phyloP scores from a whole-genome alignment of 2,329 filamentous ascomycete genomes.

The Cladosporium sp. region DNA sequence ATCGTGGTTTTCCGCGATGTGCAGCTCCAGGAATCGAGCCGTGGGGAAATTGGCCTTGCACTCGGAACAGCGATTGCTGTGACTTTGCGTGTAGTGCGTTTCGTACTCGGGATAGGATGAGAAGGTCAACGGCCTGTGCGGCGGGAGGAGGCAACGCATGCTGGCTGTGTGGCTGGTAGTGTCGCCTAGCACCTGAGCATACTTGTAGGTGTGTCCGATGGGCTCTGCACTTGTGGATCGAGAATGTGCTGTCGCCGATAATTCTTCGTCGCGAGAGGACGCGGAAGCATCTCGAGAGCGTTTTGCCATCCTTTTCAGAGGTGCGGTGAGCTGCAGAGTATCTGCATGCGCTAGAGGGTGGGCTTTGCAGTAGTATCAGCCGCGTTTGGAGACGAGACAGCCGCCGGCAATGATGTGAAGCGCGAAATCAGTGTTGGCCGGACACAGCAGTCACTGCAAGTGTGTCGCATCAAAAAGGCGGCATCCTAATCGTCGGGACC shows the following conservation, averaged over 20 bases:
- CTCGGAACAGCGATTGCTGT: conserved; percentile 77
- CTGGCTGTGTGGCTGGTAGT: conserved; percentile 32
- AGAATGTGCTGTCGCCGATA: conserved; percentile 13
- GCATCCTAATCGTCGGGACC: too few species aligned
- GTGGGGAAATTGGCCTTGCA: conserved; percentile 87
- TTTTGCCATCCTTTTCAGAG: conserved; percentile 47
- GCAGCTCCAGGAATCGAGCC: conserved; percentile 68
- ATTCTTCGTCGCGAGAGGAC: conserved; percentile 26
- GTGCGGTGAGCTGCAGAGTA: conserved; percentile 15
- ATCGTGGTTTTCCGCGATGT: conserved; percentile 90
- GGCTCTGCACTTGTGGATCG: conserved; percentile 17
- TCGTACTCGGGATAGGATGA: conserved; percentile 74
- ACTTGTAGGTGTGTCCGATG: conserved; percentile 33
- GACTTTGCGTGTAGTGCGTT: conserved; percentile 72
- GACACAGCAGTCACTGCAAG: too few species aligned
- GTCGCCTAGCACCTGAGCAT: conserved; percentile 49
- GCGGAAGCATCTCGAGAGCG: conserved; percentile 50
- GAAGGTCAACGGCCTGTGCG: conserved; percentile 70
- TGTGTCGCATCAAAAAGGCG: too few species aligned
- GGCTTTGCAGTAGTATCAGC: conserved; percentile 2
- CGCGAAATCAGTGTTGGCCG: too few species aligned
- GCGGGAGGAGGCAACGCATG: conserved; percentile 78
- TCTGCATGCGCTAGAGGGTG: conserved; percentile 11
- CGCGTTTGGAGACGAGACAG: background rate
- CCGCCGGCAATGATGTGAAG: background rate